These are phyloP conservation scores for Botrytis porri DNA, from an alignment of 2,329 filamentous ascomycete species.

Conservation along the genomic window DNA sequence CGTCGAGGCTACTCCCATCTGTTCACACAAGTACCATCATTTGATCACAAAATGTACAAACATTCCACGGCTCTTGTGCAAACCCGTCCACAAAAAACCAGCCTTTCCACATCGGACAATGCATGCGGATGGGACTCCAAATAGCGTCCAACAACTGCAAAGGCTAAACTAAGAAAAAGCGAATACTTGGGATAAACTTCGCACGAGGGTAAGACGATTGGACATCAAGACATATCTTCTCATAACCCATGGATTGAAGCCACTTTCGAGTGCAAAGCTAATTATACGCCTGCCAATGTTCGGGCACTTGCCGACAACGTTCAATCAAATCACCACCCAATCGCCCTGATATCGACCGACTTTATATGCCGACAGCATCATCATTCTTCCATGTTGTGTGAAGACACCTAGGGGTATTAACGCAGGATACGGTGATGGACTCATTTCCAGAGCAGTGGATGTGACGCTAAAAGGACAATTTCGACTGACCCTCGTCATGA, in stretches of 20 bases:
- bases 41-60: neutral
- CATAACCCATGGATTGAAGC: slow-evolving; percentile 49
- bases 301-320: slow-evolving; percentile 41
- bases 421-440: slow-evolving; percentile 44
- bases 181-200: slow-evolving; percentile 43
- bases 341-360: slow-evolving; percentile 46
- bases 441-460: slow-evolving; percentile 47
- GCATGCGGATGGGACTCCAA: neutral
- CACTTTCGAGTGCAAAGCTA: slow-evolving; percentile 49
- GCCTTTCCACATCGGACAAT: neutral
- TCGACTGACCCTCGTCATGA: slow-evolving; percentile 42
- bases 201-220: slow-evolving; percentile 43
- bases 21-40: neutral
- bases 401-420: slow-evolving; percentile 47
- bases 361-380: slow-evolving; percentile 47
- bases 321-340: slow-evolving; percentile 45
- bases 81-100: neutral
- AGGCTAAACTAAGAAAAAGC: too few relatives aligned
- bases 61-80: neutral
- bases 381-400: slow-evolving; percentile 48
- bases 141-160: neutral
- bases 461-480: slow-evolving; percentile 47
- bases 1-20: neutral
- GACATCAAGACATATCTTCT: slow-evolving; percentile 49
- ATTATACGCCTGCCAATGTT: slow-evolving; percentile 40